Percentiles rank a stretch among this genome's conserved stretches.
Conservation (phyloP, 371 early-diverging fungal species). For the Homolaphlyctis polyrhiza region DNA sequence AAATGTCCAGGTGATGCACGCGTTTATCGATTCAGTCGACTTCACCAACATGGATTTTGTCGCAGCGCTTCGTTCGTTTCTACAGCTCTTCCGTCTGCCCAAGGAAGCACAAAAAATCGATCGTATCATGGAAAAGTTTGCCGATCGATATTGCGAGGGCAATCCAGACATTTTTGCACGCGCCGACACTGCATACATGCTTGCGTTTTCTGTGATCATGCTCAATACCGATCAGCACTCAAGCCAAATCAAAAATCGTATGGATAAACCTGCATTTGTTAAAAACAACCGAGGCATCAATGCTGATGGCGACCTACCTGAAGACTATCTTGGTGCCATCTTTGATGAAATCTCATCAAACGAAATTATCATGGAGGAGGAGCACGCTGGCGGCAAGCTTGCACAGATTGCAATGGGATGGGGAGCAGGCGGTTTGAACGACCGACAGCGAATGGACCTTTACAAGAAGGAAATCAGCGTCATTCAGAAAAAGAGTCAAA, state of each 20-base stretch:
- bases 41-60: constrained; percentile 74
- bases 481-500: constrained; percentile 47
- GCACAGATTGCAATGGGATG: constrained; percentile 41
- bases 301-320: constrained; percentile 73
- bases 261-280: constrained; percentile 89
- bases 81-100: constrained; percentile 92
- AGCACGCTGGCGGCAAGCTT: constrained; percentile 37
- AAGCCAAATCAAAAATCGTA: constrained; percentile 83
- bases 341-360: constrained; percentile 78
- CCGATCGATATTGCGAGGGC: constrained; percentile 79
- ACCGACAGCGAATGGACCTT: constrained; percentile 41
- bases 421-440: constrained; percentile 39
- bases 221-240: constrained; percentile 96
- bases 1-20: constrained; percentile 89
- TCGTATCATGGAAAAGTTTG: constrained; percentile 96
- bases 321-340: constrained; percentile 60
- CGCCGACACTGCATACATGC: constrained; percentile 90
- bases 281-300: constrained; percentile 93
- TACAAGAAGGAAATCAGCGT: constrained; percentile 41
- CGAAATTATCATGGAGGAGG: constrained; percentile 92
- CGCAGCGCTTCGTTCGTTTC: constrained; percentile 79
- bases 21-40: constrained; percentile 87
- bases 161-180: constrained; percentile 68
- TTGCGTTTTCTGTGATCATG: constrained; percentile 93
- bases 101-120: constrained; percentile 99